Conservation (phyloP, 768 basidiomycete species). For the Fomitopsis serialis region DNA sequence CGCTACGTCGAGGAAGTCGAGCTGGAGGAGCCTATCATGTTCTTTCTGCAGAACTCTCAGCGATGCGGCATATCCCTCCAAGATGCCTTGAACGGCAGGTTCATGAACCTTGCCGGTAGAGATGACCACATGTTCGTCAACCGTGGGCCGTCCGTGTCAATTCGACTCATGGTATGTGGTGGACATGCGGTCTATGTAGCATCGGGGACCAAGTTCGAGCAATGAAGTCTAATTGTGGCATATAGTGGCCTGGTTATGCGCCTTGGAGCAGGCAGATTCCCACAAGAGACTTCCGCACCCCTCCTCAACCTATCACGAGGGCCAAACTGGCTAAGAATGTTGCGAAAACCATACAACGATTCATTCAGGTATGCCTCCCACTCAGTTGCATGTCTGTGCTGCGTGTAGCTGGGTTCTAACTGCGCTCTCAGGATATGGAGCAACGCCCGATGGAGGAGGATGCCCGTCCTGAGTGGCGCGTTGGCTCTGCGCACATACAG, state of each 20-base stretch:
- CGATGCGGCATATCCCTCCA: conserved; percentile 58
- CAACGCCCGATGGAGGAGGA: conserved; percentile 56
- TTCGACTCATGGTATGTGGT: conserved; percentile 60
- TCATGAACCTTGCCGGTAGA: conserved; percentile 47
- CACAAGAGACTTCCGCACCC: conserved; percentile 74
- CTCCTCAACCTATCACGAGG: conserved; percentile 71
- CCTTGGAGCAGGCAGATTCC: conserved; percentile 81
- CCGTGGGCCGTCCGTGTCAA: conserved; percentile 76
- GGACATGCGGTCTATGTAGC: conserved; percentile 1
- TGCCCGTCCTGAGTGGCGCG: conserved; percentile 53
- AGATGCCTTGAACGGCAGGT: conserved; percentile 59
- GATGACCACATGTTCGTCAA: conserved; percentile 66
- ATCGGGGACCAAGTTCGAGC: neutral
- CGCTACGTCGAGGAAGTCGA: conserved; percentile 71
- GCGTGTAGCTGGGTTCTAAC: neutral
- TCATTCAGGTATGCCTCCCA: conserved; percentile 45
- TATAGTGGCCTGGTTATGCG: conserved; percentile 75
- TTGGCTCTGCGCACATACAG: conserved; percentile 51
- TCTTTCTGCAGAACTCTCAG: conserved; percentile 44
- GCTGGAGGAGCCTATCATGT: conserved; percentile 61
- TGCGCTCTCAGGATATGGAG: conserved; percentile 39
- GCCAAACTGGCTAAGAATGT: conserved; percentile 77
- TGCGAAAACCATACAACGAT: conserved; percentile 69
- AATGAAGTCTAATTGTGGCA: neutral
- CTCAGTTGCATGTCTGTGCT: neutral